phyloP scores from a whole-genome alignment of 208 protist species.

The Acanthamoeba sp. region DNA sequence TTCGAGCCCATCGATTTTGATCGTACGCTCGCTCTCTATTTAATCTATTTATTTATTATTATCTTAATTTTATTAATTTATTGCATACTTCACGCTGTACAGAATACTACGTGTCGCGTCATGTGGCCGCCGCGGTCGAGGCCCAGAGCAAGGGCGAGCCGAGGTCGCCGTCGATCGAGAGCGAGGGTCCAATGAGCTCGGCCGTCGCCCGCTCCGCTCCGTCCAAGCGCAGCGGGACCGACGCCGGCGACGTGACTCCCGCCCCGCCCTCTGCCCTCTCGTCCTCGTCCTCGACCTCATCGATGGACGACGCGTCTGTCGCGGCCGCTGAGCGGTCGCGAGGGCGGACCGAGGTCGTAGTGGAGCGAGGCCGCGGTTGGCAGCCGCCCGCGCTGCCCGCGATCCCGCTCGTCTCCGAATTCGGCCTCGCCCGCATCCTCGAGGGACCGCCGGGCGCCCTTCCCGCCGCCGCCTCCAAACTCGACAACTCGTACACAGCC shows the following conservation, averaged over 20 bases:
- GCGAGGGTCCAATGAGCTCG: no score
- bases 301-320: no score
- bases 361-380: background rate
- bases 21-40: background rate
- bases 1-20: constrained; percentile 46
- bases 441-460: background rate
- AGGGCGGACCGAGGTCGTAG: no score
- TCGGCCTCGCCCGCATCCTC: background rate
- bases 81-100: background rate
- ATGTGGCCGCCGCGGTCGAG: background rate
- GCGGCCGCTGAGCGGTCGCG: no score
- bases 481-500: background rate
- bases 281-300: background rate
- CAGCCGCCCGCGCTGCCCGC: background rate
- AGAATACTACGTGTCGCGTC: constrained; percentile 36
- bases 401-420: background rate
- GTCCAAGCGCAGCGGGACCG: no score
- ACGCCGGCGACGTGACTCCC: no score
- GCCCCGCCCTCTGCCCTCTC: no score
- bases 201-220: no score
- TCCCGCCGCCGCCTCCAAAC: background rate
- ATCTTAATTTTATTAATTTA: no score
- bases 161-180: background rate
- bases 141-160: background rate
- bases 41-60: no score